phyloP scores from a whole-genome alignment of 2,329 filamentous ascomycete genomes.

The Monosporascus ibericus region DNA sequence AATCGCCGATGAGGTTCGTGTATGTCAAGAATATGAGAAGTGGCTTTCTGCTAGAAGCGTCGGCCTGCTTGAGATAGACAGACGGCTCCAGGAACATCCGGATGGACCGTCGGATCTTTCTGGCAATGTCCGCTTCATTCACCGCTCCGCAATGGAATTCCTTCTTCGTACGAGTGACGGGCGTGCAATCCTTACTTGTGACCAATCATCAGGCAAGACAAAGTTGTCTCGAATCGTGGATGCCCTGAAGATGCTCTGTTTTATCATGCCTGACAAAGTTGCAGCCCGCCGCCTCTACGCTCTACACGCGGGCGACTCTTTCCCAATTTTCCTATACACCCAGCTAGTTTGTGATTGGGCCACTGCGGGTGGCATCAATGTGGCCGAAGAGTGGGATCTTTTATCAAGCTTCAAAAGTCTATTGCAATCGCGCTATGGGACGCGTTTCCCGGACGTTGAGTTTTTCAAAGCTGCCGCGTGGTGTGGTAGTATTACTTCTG shows the following conservation, averaged over 20 bases:
- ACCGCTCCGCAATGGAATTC: neutral
- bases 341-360: neutral
- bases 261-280: too few relatives aligned
- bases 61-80: neutral
- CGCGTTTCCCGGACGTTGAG: neutral
- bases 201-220: neutral
- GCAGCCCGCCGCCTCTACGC: rapidly evolving
- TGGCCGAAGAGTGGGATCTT: neutral
- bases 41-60: neutral
- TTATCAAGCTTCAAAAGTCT: neutral
- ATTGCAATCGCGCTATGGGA: neutral
- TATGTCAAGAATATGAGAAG: neutral
- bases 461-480: neutral
- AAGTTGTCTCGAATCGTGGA: neutral
- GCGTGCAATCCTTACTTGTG: neutral
- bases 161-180: neutral
- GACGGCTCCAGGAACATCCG: too few relatives aligned
- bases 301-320: too few relatives aligned
- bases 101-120: neutral
- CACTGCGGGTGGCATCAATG: neutral
- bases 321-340: too few relatives aligned
- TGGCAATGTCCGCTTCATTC: neutral
- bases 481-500: neutral
- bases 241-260: neutral
- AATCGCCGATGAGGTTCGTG: neutral